Base-by-base conservation (phyloP, 2,329 filamentous ascomycete species). In the Neofusicoccum ribis region DNA sequence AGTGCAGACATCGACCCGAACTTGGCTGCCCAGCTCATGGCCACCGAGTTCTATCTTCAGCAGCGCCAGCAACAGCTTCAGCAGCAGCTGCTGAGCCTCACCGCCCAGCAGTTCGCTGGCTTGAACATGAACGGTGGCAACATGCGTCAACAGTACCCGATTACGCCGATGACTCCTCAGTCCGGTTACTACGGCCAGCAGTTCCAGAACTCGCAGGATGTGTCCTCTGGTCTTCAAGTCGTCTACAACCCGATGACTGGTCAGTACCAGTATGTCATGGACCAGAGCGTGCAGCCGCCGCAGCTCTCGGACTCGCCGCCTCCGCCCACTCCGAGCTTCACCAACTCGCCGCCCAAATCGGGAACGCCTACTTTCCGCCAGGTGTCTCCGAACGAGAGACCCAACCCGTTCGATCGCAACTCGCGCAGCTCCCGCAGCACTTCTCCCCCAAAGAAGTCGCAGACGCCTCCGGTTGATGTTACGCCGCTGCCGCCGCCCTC, bases 11-110 rank as follows among this genome's bases (percentile, higher is more conserved):
- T 96, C 81, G 95, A 98, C 72, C 92, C 93, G 61, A 89, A 87
- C 67, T 79, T 96, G 62, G 95, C 97, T 70, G 91, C 93, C 62
- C 92, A 97, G 79, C 84, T 98, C 69, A 87, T 97, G 73, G 91
- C 92, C 65, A 96, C 93, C 72, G 97, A 97, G 77, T 82, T 95
- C 76, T 96, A 96, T 74, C 85, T 99, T 59, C 92, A 93, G 46
- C 92, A 97, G 75, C 93, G 97, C 80, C 94, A 98, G 80, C 93
- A 97, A 81, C 90, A 91, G 69, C 87, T 98, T 61, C 93, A 98
- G 80, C 93, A 97, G 80, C 93, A 98, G 80, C 85, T 98, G 70
- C 87, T 92, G 70, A 91, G 83, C 69, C 88, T 97, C 27, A 95
- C 94, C 73, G 90, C 92, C 67, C 91, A 93, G 79, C 91, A 93